Evolutionary conservation across 1,139 yeast genomes (phyloP).

Genomic region (Suhomyces ambrosiae): DNA sequence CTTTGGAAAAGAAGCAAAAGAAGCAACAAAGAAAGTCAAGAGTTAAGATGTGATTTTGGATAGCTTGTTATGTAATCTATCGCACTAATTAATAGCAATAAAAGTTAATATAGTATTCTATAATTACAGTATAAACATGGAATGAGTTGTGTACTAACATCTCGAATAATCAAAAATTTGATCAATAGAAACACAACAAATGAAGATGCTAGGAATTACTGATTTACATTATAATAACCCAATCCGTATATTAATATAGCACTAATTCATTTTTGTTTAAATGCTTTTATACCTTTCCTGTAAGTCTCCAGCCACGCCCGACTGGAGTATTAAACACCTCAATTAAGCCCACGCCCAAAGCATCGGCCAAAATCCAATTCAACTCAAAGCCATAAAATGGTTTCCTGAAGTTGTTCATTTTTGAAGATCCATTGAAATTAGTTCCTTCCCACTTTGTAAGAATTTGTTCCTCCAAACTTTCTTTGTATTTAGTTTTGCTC

Average conservation of each 20-base stretch:
- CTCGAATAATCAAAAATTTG: too few relatives aligned
- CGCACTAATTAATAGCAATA: too few relatives aligned
- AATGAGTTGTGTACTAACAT: too few relatives aligned
- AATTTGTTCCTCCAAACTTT: conserved; percentile 53
- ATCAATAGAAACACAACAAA: too few relatives aligned
- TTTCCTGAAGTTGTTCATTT: conserved; percentile 50
- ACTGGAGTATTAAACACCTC: conserved; percentile 72
- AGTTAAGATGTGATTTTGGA: conserved; percentile 44
- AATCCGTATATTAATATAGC: too few relatives aligned
- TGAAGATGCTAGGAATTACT: too few relatives aligned
- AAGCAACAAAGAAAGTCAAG: conserved; percentile 46
- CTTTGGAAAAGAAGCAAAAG: conserved; percentile 44
- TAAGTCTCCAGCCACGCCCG: conserved; percentile 69
- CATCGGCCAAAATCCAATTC: conserved; percentile 65
- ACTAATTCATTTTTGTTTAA: too few relatives aligned
- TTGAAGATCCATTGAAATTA: conserved; percentile 27
- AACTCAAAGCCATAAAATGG: conserved; percentile 63
- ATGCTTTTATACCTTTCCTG: conserved; percentile 43
- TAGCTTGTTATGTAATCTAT: too few relatives aligned
- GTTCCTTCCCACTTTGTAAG: conserved; percentile 52
- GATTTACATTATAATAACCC: too few relatives aligned
- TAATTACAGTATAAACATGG: too few relatives aligned
- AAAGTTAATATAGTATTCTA: background rate
- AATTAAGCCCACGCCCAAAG: conserved; percentile 66
- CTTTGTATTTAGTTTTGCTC: conserved; percentile 49